Evolutionary conservation across 1,284 basidiomycete genomes (phyloP), one percentile per base, ranked within the genome.

Genomic region (Xerocomus amazonicus): DNA sequence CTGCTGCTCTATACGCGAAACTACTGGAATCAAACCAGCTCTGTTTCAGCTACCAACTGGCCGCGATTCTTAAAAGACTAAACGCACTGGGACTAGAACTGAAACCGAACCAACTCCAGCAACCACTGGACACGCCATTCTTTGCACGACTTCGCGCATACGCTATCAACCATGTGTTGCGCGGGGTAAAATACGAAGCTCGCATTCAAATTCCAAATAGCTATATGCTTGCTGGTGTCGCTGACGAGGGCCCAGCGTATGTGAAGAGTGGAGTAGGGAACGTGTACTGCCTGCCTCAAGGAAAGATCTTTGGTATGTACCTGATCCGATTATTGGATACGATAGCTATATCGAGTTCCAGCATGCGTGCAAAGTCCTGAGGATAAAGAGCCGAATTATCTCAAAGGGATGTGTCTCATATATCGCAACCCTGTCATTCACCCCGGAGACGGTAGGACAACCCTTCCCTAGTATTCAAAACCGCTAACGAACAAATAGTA

Each of bases 241-340:
- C 85, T 6, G 88, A 90, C 59, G 88, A 90, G 68, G 85, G 85
- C 2, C 76, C 79, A 3, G 75, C 78, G 1, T 85, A 89, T 55
- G 67, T 69, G 48, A 59, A 59, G 10, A 70, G 66, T 10, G 82
- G 79, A 1, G 59, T 68, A 38, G 61, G 76, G 39, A 73, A 83
- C 52, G 77, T 86, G 1, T 84, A 71, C 56, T 70, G 57, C n/a
- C 61, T 87, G 16, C 62, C 65, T 4, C 73, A 76, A 52, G 77
- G 75, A 0, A 67, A 83, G 53, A 81, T 88, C 6, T 88, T 78
- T 56, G 86, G 85, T 84, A 59, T 56, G 67, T 56, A 3, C n/a
- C 6, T 40, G 32, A n/a, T 37, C 3, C 13, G 26, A 23, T 45
- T 16, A 14, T 37, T 48, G 44, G 32, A 37, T 19, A 43, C 14